Percentiles rank a stretch among this genome's conserved stretches.
These are phyloP conservation scores for Peterozyma toletana DNA, from an alignment of 805 yeast genomes.

Conservation along the genomic window DNA sequence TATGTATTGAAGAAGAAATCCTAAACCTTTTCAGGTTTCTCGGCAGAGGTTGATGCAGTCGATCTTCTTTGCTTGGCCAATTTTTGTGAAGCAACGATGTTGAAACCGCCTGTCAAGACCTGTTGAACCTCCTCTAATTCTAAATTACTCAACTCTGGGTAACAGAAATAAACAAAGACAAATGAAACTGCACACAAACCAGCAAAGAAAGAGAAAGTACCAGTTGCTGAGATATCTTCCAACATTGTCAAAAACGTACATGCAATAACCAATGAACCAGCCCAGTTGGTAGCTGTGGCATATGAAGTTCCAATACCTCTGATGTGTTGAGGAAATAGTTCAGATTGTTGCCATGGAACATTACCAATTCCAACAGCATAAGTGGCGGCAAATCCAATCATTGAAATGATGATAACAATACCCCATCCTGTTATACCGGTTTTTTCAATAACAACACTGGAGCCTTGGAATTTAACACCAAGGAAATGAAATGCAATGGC, in stretches of 20 bases:
- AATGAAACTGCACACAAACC: slow-evolving; percentile 69
- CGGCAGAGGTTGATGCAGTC: too few species aligned
- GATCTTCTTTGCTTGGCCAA: slow-evolving; percentile 31
- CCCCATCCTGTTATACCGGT: slow-evolving; percentile 75
- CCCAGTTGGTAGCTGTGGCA: slow-evolving; percentile 93
- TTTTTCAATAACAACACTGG: slow-evolving; percentile 31
- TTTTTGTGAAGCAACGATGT: slow-evolving; percentile 57
- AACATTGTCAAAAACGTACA: slow-evolving; percentile 93
- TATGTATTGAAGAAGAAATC: too few species aligned
- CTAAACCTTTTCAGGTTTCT: too few species aligned
- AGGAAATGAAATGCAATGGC: slow-evolving; percentile 90
- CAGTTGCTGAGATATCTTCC: slow-evolving; percentile 87
- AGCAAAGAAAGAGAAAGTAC: slow-evolving; percentile 89
- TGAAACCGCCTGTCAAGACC: slow-evolving; percentile 78
- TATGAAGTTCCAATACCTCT: slow-evolving; percentile 88
- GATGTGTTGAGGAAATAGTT: slow-evolving; percentile 87
- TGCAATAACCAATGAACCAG: slow-evolving; percentile 86
- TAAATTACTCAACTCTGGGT: slow-evolving; percentile 88
- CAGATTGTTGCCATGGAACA: slow-evolving; percentile 98
- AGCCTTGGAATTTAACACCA: slow-evolving; percentile 48
- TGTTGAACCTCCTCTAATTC: slow-evolving; percentile 88
- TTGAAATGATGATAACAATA: slow-evolving; percentile 72
- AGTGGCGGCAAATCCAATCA: slow-evolving; percentile 82
- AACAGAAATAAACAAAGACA: slow-evolving; percentile 71
- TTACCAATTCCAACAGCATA: slow-evolving; percentile 96